A percentile compares a stretch with the other conserved stretches of the same genome.
Conservation (phyloP, 192 early-diverging fungal genomes). For the Coemansia sp. region DNA sequence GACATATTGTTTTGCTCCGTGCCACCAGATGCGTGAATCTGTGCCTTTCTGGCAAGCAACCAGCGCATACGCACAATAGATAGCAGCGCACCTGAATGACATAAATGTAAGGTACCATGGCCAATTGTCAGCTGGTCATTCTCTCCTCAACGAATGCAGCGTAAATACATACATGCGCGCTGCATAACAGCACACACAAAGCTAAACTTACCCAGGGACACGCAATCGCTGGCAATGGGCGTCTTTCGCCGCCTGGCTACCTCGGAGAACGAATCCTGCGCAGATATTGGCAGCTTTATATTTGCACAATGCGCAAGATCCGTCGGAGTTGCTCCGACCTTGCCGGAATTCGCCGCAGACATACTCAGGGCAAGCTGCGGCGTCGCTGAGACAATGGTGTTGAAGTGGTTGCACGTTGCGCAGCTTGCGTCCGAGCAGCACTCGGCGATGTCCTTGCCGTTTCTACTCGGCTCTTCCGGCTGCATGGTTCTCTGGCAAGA, state of each 20-base stretch:
- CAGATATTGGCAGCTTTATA: slow-evolving; percentile 49
- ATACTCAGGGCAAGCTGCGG: slow-evolving; percentile 51
- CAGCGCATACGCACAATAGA: background rate
- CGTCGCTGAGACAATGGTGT: slow-evolving; percentile 40
- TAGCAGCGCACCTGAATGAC: background rate
- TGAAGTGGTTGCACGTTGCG: slow-evolving; percentile 36
- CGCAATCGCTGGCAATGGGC: slow-evolving; percentile 25
- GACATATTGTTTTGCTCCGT: background rate
- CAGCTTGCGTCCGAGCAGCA: slow-evolving; percentile 24
- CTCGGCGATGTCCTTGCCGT: slow-evolving; percentile 3
- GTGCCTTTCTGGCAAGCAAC: background rate
- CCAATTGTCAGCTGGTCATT: background rate
- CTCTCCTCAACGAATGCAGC: too few relatives aligned
- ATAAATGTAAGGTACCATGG: background rate
- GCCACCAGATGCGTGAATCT: too few relatives aligned
- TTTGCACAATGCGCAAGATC: slow-evolving; percentile 48
- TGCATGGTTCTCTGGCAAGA: background rate
- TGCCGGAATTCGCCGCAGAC: slow-evolving; percentile 52
- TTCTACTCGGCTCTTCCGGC: background rate
- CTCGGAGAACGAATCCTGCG: slow-evolving; percentile 48
- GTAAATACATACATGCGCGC: background rate
- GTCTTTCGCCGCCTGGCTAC: slow-evolving; percentile 20
- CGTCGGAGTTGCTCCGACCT: slow-evolving; percentile 28
- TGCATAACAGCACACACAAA: background rate
- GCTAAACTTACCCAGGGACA: slow-evolving; percentile 41